Evolutionary conservation across 2,329 filamentous ascomycete genomes (phyloP), one percentile per base, ranked within the genome.

Genomic region (Atkinsonella hypoxylon): DNA sequence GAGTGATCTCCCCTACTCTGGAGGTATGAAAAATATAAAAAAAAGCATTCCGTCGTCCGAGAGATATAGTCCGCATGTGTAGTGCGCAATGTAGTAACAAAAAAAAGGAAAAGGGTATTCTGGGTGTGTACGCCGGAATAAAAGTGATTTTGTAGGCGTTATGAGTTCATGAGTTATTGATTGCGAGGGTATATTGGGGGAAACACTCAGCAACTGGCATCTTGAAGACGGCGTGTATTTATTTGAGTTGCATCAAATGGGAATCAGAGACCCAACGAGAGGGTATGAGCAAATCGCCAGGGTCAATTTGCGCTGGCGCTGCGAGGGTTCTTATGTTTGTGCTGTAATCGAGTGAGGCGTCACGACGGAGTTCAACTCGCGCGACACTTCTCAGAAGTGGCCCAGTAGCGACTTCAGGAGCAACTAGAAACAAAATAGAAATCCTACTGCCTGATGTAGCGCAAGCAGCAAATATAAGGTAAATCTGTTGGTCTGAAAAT

Each of bases 41-140:
- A 53, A 32, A 42, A 36, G 47, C 56, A 55, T 58, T 51, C 45
- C 54, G 51, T 62, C 59, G 52, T 59, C 45, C 53, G 55, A 50
- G 58, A 50, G 58, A 56, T 60, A 59, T 61, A 57, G 51, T 53
- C 54, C 34, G 34, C 34, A 36, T 15, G 15, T 36, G 11, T 15
- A 36, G 7, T 36, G 15, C 34, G 12, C 11, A 12, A 36, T 36
- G 11, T 36, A 36, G 15, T 15, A 36, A 36, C 31, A 30, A 8
- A 30, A 32, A 46, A 45, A 43, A 42, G 13, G 20, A 30, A 46
- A 48, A 36, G 48, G 51, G 51, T 53, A 53, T 53, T 52, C 3
- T 52, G 47, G 38, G 44, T 50, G 10, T 41, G 43, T 53, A 45
- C 45, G 41, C 48, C 48, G 34, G 48, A 41, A n/a, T 42, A 20